Evolutionary conservation across 306 rosid genomes (phyloP).

Genomic region (Vicia sativa): DNA sequence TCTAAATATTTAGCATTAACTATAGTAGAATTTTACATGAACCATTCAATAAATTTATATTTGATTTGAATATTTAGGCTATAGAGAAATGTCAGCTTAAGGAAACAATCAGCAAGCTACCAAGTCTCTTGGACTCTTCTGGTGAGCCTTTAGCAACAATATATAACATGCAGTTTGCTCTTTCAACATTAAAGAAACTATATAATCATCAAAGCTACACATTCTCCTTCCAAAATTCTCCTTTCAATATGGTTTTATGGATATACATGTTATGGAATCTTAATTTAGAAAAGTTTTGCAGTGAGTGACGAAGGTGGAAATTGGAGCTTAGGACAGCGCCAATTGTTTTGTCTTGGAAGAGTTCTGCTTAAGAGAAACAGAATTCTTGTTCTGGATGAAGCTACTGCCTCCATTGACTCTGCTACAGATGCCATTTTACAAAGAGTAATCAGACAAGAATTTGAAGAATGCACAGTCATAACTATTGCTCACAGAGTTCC

Average conservation of each 20-base stretch:
- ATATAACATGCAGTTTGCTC: too few species aligned
- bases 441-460: neutral
- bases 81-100: neutral
- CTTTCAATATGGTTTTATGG: too few species aligned
- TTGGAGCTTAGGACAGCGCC: conserved; percentile 46
- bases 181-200: too few species aligned
- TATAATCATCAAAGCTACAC: too few species aligned
- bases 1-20: neutral
- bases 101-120: neutral
- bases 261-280: neutral
- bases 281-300: conserved; percentile 33
- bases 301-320: conserved; percentile 89
- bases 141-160: too few species aligned
- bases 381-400: conserved; percentile 82
- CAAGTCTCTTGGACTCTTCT: too few species aligned
- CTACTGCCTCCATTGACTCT: conserved; percentile 81
- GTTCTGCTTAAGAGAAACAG: conserved; percentile 42
- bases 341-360: conserved; percentile 5
- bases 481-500: conserved; percentile 1
- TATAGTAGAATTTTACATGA: neutral
- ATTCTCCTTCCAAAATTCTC: too few species aligned
- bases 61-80: neutral
- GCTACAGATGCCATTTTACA: conserved; percentile 17
- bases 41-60: neutral
- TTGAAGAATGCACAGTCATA: neutral